Conservation (phyloP, 2,329 filamentous ascomycete species). For the Huntiella decipiens region DNA sequence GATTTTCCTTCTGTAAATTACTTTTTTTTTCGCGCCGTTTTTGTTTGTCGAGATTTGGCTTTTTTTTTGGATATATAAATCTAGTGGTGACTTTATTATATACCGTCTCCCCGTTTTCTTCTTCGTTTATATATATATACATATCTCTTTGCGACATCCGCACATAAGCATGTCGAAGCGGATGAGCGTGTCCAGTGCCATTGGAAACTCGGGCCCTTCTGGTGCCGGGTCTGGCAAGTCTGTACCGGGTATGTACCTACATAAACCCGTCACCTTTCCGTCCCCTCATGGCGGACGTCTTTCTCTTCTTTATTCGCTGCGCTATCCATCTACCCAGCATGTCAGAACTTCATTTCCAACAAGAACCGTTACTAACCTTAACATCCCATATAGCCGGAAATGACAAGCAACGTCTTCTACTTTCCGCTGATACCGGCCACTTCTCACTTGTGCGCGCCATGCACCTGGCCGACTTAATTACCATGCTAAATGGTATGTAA, state of each 20-base stretch:
- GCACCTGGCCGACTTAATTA: slow-evolving; percentile 69
- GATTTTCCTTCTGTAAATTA: too few relatives aligned
- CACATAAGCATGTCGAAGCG: slow-evolving; percentile 41
- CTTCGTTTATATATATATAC: not conserved
- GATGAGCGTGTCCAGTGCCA: slow-evolving; percentile 26
- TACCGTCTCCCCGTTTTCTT: not conserved
- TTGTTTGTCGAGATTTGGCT: too few relatives aligned
- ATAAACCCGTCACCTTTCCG: too few relatives aligned
- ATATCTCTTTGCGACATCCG: not conserved
- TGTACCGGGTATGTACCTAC: slow-evolving; percentile 16
- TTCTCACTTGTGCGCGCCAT: slow-evolving; percentile 51
- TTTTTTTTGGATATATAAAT: too few relatives aligned
- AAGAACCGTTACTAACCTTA: not conserved
- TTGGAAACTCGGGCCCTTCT: slow-evolving; percentile 21
- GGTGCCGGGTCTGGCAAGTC: slow-evolving; percentile 1
- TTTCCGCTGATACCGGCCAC: slow-evolving; percentile 51
- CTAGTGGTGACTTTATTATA: too few relatives aligned
- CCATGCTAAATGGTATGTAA: slow-evolving; percentile 52
- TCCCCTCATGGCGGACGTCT: not conserved
- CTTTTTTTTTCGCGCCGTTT: too few relatives aligned
- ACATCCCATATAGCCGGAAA: slow-evolving; percentile 25
- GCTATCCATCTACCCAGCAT: not conserved
- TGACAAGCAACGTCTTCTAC: slow-evolving; percentile 59
- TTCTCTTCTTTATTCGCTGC: not conserved
- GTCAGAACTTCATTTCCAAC: not conserved